Evolutionary conservation across 2,329 filamentous ascomycete species (phyloP).

Genomic region (Fusarium pininemorale): DNA sequence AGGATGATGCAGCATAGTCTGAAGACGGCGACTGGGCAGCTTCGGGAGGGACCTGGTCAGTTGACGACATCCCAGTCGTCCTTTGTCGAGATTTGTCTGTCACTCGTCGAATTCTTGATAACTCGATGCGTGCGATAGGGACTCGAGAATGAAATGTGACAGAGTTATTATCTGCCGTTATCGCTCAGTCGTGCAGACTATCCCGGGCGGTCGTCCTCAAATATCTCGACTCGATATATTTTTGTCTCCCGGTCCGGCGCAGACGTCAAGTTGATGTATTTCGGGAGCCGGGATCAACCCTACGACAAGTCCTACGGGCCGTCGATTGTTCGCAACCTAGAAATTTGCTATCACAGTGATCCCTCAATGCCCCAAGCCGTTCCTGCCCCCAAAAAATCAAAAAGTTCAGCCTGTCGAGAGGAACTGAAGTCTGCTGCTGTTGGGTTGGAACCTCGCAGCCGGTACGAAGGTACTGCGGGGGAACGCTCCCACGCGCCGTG

Average conservation of each 20-base stretch:
- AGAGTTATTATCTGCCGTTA: neutral
- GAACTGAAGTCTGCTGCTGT: constrained; percentile 31
- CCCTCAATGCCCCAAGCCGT: constrained; percentile 8
- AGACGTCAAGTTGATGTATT: constrained; percentile 16
- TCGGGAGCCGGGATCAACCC: constrained; percentile 7
- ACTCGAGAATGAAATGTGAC: neutral
- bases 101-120: constrained; percentile 6
- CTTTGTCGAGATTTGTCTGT: constrained; percentile 7
- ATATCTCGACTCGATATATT: neutral
- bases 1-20: constrained; percentile 51
- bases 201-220: neutral
- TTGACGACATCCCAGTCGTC: constrained; percentile 58
- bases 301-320: neutral
- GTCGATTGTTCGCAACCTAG: constrained; percentile 3
- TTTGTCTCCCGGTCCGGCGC: constrained; percentile 13
- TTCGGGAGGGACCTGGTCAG: constrained; percentile 55
- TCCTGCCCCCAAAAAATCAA: constrained; percentile 23
- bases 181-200: neutral
- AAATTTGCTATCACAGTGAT: constrained; percentile 10
- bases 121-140: constrained; percentile 15
- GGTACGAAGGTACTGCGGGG: constrained; percentile 64
- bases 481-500: constrained; percentile 68
- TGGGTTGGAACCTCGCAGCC: constrained; percentile 41
- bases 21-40: constrained; percentile 44
- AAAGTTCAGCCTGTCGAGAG: constrained; percentile 7